Evolutionary conservation across 768 basidiomycete species (phyloP).

Genomic region (Pulveroboletus sp.): DNA sequence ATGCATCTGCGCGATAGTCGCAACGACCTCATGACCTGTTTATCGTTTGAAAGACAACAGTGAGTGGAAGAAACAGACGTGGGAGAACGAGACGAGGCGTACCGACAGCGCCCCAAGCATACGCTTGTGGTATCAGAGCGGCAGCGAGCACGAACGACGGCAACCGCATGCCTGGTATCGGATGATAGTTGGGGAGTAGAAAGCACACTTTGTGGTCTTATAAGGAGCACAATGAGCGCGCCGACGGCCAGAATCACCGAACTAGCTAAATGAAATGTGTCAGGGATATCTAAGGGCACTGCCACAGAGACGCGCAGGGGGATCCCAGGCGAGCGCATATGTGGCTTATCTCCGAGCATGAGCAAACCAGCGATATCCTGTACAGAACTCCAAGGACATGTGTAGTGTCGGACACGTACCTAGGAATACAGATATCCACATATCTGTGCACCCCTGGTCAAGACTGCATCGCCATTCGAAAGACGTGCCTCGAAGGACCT

Average conservation of each 20-base stretch:
- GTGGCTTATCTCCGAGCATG: too few species aligned
- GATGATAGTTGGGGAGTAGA: background rate
- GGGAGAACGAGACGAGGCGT: conserved; percentile 1
- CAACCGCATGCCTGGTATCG: conserved; percentile 23
- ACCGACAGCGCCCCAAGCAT: conserved; percentile 42
- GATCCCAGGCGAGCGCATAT: too few species aligned
- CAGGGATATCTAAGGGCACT: background rate
- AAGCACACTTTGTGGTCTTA: conserved; percentile 2
- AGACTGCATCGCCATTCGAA: too few species aligned
- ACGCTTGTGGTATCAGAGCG: conserved; percentile 21
- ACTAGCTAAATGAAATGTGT: conserved; percentile 7
- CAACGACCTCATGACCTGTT: conserved; percentile 85
- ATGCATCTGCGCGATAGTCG: conserved; percentile 92
- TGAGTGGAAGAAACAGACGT: background rate
- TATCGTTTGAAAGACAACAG: background rate
- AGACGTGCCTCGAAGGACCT: too few species aligned
- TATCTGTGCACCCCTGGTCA: too few species aligned
- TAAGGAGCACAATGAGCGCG: background rate
- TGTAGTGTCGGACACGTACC: too few species aligned
- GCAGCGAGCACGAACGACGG: conserved; percentile 13
- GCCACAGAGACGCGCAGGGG: conserved; percentile 2
- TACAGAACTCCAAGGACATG: too few species aligned
- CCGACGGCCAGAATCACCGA: background rate
- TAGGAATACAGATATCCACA: too few species aligned
- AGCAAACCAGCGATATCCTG: too few species aligned